Conservation (phyloP, 2,329 filamentous ascomycete genomes). For the Epichloe gansuensis region DNA sequence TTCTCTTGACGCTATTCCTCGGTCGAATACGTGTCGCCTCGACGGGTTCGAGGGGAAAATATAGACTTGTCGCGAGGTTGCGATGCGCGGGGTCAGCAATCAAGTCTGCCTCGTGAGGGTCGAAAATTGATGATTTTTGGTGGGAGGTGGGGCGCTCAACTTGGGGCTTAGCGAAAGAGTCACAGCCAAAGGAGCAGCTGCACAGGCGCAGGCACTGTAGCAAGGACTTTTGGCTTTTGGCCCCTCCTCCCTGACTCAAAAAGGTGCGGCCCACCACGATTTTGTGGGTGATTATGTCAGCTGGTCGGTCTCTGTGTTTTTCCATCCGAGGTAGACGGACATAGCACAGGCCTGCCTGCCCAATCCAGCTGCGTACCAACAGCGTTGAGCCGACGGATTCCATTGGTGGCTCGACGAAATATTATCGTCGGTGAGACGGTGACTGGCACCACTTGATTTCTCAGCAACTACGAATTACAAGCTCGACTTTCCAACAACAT, state of each 20-base stretch:
- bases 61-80: slow-evolving; percentile 14
- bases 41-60: slow-evolving; percentile 9
- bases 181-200: not conserved
- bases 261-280: not conserved
- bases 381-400: no score
- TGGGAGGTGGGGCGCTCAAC: slow-evolving; percentile 28
- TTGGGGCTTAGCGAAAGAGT: slow-evolving; percentile 26
- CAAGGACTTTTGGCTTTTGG: not conserved
- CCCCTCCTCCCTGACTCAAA: not conserved
- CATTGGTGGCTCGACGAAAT: no score
- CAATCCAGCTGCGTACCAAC: no score
- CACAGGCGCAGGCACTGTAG: not conserved
- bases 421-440: no score
- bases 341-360: no score
- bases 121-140: slow-evolving; percentile 31
- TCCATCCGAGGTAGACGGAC: not conserved
- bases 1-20: slow-evolving; percentile 7
- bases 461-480: slow-evolving; percentile 2
- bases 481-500: not conserved
- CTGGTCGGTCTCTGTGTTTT: slow-evolving; percentile 1
- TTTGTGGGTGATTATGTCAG: slow-evolving; percentile 8
- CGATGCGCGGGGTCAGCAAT: slow-evolving; percentile 24
- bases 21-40: slow-evolving; percentile 3
- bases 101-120: slow-evolving; percentile 16
- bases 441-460: slow-evolving; percentile 4